A percentile compares a stretch with the other conserved stretches of the same genome.
Evolutionary conservation across 257 asterid genomes (phyloP).

Genomic region (Lycium ferocissimum): DNA sequence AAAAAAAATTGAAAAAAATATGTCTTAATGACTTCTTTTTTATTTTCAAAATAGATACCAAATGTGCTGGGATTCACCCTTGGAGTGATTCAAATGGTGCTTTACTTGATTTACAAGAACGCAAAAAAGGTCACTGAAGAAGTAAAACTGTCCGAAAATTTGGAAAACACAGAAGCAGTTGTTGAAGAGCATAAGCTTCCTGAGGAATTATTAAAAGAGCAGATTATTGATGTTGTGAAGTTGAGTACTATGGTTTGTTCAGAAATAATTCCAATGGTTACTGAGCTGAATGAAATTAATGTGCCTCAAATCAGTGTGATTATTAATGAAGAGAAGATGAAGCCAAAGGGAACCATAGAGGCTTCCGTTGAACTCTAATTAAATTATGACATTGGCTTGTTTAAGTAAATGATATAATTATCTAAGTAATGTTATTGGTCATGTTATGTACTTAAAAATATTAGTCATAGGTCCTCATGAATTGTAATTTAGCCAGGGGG

Average conservation of each 20-base stretch:
- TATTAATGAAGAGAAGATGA: neutral
- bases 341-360: neutral
- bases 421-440: neutral
- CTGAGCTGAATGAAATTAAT: slow-evolving; percentile 9
- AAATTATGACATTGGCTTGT: neutral
- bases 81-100: slow-evolving; percentile 62
- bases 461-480: slow-evolving; percentile 1
- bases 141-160: slow-evolving; percentile 21
- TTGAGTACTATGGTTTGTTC: slow-evolving; percentile 54
- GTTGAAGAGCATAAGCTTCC: slow-evolving; percentile 42
- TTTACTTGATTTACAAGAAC: slow-evolving; percentile 59
- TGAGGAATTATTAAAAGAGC: slow-evolving; percentile 50
- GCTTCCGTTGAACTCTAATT: neutral
- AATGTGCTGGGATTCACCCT: slow-evolving; percentile 72
- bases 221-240: slow-evolving; percentile 54
- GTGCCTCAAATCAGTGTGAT: neutral
- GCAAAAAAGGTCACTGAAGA: slow-evolving; percentile 39
- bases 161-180: slow-evolving; percentile 22
- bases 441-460: neutral
- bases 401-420: neutral
- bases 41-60: slow-evolving; percentile 48
- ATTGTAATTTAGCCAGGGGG: neutral
- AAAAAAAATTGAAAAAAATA: neutral
- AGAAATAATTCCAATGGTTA: slow-evolving; percentile 47
- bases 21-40: neutral